Evolutionary conservation across 192 early-diverging fungal genomes (phyloP).

Genomic region (Backusella mclennaniae): DNA sequence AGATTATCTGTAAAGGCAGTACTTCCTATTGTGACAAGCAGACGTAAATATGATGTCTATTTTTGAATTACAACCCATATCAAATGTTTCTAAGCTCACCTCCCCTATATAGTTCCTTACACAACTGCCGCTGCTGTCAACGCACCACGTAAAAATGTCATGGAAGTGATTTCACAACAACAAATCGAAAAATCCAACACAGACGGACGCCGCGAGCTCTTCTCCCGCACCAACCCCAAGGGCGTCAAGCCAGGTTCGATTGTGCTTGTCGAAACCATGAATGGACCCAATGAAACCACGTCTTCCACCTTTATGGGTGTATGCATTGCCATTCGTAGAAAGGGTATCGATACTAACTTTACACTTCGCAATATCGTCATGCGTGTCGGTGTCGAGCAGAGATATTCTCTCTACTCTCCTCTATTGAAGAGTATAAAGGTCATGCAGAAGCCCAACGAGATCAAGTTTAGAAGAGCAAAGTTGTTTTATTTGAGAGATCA

Average conservation of each 20-base stretch:
- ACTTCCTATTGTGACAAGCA: background rate
- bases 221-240: constrained; percentile 55
- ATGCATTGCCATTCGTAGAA: constrained; percentile 69
- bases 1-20: background rate
- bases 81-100: background rate
- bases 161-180: constrained; percentile 66
- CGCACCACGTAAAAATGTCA: constrained; percentile 49
- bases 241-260: constrained; percentile 63
- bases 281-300: constrained; percentile 44
- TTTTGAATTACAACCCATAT: too few relatives aligned
- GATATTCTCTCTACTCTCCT: constrained; percentile 74
- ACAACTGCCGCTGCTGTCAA: constrained; percentile 14
- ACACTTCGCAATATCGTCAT: constrained; percentile 76
- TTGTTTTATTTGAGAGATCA: constrained; percentile 76
- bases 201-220: constrained; percentile 61
- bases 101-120: background rate
- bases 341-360: constrained; percentile 73
- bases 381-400: constrained; percentile 75
- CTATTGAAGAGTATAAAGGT: constrained; percentile 72
- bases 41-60: background rate
- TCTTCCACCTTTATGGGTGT: constrained; percentile 70
- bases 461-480: constrained; percentile 67
- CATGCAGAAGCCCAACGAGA: constrained; percentile 46
- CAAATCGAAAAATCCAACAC: constrained; percentile 53
- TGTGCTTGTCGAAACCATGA: constrained; percentile 66